Conservation (phyloP, 2,329 filamentous ascomycete genomes). For the Sordariomycetes sp. region DNA sequence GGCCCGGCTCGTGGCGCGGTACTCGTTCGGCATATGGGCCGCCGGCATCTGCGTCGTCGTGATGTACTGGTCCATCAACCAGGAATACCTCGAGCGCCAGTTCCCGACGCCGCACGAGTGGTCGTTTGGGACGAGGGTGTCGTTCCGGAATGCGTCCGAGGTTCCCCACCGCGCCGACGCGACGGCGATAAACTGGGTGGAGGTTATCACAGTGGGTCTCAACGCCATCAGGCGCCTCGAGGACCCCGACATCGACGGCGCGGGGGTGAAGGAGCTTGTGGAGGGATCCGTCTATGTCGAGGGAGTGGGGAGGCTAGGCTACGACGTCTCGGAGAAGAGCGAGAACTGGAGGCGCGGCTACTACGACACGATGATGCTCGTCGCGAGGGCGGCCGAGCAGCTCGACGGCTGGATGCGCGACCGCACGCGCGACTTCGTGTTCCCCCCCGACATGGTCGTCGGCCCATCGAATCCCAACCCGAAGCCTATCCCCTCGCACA, state of each 20-base stretch:
- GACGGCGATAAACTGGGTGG: constrained; percentile 53
- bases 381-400: constrained; percentile 67
- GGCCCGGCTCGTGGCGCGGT: constrained; percentile 58
- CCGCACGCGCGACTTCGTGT: constrained; percentile 52
- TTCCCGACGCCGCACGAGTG: constrained; percentile 80
- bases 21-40: constrained; percentile 54
- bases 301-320: constrained; percentile 39
- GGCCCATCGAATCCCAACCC: constrained; percentile 79
- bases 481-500: constrained; percentile 56
- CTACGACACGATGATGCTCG: constrained; percentile 69
- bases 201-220: constrained; percentile 49
- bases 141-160: constrained; percentile 53
- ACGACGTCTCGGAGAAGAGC: constrained; percentile 63
- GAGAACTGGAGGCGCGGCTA: constrained; percentile 83
- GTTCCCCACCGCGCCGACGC: constrained; percentile 44
- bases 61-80: constrained; percentile 54
- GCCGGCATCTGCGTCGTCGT: constrained; percentile 48
- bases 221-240: constrained; percentile 58
- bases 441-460: constrained; percentile 62
- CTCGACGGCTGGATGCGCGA: constrained; percentile 72
- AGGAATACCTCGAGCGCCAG: constrained; percentile 64
- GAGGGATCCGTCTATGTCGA: constrained; percentile 43
- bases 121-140: constrained; percentile 58
- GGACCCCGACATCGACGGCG: constrained; percentile 56
- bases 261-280: constrained; percentile 46